Evolutionary conservation across 176 grass and related monocot species (phyloP).

Genomic region (Oryza australiensis): DNA sequence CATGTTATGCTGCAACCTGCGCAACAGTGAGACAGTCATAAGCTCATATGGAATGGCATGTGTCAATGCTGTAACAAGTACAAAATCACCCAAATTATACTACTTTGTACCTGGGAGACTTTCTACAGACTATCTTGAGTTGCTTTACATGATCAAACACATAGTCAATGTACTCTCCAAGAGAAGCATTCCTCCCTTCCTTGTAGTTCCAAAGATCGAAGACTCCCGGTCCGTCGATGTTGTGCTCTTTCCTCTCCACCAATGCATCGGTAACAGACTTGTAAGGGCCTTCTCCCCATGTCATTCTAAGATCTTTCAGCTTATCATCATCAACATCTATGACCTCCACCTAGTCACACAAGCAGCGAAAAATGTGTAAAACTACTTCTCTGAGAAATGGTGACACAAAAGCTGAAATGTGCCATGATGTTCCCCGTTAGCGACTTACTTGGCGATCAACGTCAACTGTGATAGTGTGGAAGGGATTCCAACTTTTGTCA

Average conservation of each 20-base stretch:
- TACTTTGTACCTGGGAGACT: neutral
- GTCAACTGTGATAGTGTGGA: neutral
- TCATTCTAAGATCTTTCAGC: neutral
- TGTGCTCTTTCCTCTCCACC: neutral
- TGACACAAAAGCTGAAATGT: neutral
- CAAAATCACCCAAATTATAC: neutral
- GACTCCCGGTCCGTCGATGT: neutral
- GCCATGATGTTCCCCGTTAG: neutral
- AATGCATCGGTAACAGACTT: neutral
- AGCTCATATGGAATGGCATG: neutral
- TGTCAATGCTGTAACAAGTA: neutral
- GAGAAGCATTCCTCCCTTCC: neutral
- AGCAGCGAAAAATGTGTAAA: neutral
- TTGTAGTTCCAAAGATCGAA: neutral
- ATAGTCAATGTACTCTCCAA: neutral
- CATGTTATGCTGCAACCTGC: neutral
- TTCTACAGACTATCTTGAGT: neutral
- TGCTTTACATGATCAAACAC: neutral
- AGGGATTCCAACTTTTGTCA: slow-evolving; percentile 27
- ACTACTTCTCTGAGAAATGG: neutral
- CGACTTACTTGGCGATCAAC: neutral
- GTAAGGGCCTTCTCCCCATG: neutral
- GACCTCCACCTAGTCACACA: neutral
- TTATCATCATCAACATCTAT: neutral
- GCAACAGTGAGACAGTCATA: neutral